Percentiles rank a stretch among this genome's conserved stretches.
Conservation (phyloP, 257 asterid genomes). For the Plantago elongata region DNA sequence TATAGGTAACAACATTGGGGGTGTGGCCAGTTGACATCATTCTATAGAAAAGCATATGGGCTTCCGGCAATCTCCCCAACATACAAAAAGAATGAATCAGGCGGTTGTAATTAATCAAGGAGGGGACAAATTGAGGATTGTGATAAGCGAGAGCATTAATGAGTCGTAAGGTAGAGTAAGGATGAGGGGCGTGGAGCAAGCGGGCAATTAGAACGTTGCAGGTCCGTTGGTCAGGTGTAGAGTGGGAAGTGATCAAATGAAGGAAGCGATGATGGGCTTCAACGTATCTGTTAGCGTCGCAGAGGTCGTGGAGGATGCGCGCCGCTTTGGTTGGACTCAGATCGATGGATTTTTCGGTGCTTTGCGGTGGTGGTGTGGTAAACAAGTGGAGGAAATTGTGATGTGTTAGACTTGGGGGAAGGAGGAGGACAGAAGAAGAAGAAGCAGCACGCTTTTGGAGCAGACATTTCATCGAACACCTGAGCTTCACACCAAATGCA, state of each 20-base stretch:
- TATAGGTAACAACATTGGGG: slow-evolving; percentile 64
- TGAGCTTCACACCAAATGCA: too few relatives aligned
- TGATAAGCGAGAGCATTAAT: slow-evolving; percentile 37
- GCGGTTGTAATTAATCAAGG: slow-evolving; percentile 73
- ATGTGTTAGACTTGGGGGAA: neutral
- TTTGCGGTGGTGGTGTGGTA: slow-evolving; percentile 17
- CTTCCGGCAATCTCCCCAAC: slow-evolving; percentile 34
- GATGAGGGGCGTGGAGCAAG: slow-evolving; percentile 48
- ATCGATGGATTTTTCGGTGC: slow-evolving; percentile 7
- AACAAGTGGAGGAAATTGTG: slow-evolving; percentile 17
- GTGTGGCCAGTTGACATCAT: slow-evolving; percentile 57
- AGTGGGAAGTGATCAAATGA: slow-evolving; percentile 29
- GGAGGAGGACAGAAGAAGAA: too few relatives aligned
- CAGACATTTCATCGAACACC: slow-evolving; percentile 25
- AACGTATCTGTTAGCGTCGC: slow-evolving; percentile 49
- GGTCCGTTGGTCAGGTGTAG: slow-evolving; percentile 72
- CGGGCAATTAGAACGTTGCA: slow-evolving; percentile 80
- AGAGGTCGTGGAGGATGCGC: slow-evolving; percentile 66
- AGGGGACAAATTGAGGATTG: slow-evolving; percentile 73
- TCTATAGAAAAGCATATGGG: slow-evolving; percentile 61
- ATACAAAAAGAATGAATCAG: slow-evolving; percentile 54
- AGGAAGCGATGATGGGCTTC: slow-evolving; percentile 64
- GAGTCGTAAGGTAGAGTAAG: slow-evolving; percentile 40
- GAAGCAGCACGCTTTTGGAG: slow-evolving; percentile 15
- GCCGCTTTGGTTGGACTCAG: too few relatives aligned